phyloP scores from a whole-genome alignment of 2,329 filamentous ascomycete species.

The Pseudofabraea citricarpa region DNA sequence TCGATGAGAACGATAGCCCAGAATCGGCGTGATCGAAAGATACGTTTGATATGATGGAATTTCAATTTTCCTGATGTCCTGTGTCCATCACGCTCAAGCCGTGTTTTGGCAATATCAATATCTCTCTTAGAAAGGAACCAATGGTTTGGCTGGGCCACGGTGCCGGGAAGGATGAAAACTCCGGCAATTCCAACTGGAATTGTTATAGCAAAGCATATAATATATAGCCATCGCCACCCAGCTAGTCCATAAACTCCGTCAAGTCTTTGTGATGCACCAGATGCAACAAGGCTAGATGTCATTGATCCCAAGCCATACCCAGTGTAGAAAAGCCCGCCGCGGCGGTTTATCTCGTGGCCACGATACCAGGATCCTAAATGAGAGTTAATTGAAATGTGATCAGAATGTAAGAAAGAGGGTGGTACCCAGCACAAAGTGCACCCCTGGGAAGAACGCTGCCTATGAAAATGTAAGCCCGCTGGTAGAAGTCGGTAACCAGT shows the following conservation, averaged over 20 bases:
- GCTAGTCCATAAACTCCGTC: constrained; percentile 20
- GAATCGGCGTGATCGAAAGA: background rate
- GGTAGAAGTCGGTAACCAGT: too few species aligned
- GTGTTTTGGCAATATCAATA: background rate
- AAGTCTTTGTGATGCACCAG: constrained; percentile 25
- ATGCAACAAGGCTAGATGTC: constrained; percentile 4
- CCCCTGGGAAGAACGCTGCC: constrained; percentile 23
- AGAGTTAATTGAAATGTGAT: background rate
- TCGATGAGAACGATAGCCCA: background rate
- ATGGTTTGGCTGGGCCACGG: background rate
- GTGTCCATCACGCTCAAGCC: background rate
- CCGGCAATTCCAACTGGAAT: background rate
- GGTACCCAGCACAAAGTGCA: constrained; percentile 24
- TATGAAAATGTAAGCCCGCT: constrained; percentile 16
- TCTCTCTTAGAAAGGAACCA: background rate
- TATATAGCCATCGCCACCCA: constrained; percentile 1
- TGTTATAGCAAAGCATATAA: background rate
- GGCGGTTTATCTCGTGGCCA: constrained; percentile 16
- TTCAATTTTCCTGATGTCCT: background rate
- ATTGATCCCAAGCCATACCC: constrained; percentile 4
- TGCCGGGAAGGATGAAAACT: background rate
- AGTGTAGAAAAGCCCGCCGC: constrained; percentile 6
- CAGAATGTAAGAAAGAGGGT: constrained; percentile 14
- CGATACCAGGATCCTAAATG: constrained; percentile 6
- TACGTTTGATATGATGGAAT: background rate